Evolutionary conservation across 2,329 filamentous ascomycete genomes (phyloP).

Genomic region (Fusarium algeriense): DNA sequence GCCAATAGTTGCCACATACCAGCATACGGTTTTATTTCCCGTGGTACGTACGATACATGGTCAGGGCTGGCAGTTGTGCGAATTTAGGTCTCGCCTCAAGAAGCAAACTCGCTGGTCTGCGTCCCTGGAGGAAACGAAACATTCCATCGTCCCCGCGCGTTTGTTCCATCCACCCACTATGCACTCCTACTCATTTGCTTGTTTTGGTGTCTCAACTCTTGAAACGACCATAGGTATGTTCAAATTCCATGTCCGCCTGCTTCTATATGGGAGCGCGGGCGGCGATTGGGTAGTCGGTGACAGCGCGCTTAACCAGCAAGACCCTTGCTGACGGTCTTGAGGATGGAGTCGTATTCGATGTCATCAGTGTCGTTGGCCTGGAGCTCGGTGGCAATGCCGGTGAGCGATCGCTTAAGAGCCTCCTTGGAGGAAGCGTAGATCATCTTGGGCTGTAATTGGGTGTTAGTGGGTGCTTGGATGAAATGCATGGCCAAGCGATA

Average conservation of each 20-base stretch:
- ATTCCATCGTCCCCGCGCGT: conserved; percentile 25
- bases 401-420: conserved; percentile 82
- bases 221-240: conserved; percentile 48
- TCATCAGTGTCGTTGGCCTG: conserved; percentile 88
- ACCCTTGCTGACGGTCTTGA: conserved; percentile 75
- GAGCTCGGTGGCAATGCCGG: conserved; percentile 79
- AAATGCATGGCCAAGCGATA: conserved; percentile 72
- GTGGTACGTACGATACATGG: conserved; percentile 50
- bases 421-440: conserved; percentile 91
- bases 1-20: conserved; percentile 47
- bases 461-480: conserved; percentile 18
- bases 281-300: conserved; percentile 21
- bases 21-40: conserved; percentile 48
- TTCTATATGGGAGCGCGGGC: conserved; percentile 38
- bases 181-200: conserved; percentile 46
- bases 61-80: conserved; percentile 47
- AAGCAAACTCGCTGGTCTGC: conserved; percentile 41
- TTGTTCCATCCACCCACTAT: conserved; percentile 39
- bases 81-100: conserved; percentile 45
- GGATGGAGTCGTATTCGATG: conserved; percentile 80
- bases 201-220: conserved; percentile 44
- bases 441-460: conserved; percentile 78
- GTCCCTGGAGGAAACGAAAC: conserved; percentile 38
- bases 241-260: conserved; percentile 38
- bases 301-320: conserved; percentile 59